Evolutionary conservation across 2,329 filamentous ascomycete species (phyloP).

Genomic region (Cordyceps javanica): DNA sequence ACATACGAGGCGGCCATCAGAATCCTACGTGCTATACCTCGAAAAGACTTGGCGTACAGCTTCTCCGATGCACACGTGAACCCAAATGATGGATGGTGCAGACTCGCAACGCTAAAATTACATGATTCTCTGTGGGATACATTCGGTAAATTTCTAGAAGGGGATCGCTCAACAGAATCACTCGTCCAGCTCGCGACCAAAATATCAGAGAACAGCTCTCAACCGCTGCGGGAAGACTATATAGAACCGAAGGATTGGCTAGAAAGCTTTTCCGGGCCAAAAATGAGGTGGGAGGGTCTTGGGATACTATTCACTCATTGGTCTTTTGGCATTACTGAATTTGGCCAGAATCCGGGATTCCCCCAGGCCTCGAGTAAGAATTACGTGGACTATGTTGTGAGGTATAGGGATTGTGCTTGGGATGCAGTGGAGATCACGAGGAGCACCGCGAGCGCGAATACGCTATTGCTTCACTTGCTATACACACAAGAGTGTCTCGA

Average conservation of each 20-base stretch:
- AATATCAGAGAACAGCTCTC: background rate
- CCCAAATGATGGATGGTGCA: background rate
- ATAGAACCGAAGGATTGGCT: background rate
- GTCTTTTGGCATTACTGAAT: background rate
- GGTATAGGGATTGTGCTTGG: constrained; percentile 8
- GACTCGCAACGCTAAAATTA: background rate
- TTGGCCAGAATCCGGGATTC: background rate
- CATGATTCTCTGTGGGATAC: background rate
- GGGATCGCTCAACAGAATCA: background rate
- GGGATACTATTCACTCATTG: background rate
- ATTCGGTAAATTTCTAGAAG: background rate
- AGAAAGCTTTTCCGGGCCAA: background rate
- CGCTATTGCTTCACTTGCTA: constrained; percentile 25
- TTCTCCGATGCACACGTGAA: background rate
- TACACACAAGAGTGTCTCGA: constrained; percentile 18
- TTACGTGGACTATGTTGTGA: constrained; percentile 12
- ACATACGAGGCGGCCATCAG: background rate
- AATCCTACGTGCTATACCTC: background rate
- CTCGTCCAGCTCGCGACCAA: background rate
- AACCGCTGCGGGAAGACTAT: background rate
- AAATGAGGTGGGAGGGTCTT: background rate
- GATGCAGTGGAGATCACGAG: constrained; percentile 22
- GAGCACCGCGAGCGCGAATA: constrained; percentile 22
- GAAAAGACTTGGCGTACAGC: background rate
- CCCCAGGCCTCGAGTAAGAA: background rate